Evolutionary conservation across 306 rosid genomes (phyloP).

Genomic region (Urtica urens): DNA sequence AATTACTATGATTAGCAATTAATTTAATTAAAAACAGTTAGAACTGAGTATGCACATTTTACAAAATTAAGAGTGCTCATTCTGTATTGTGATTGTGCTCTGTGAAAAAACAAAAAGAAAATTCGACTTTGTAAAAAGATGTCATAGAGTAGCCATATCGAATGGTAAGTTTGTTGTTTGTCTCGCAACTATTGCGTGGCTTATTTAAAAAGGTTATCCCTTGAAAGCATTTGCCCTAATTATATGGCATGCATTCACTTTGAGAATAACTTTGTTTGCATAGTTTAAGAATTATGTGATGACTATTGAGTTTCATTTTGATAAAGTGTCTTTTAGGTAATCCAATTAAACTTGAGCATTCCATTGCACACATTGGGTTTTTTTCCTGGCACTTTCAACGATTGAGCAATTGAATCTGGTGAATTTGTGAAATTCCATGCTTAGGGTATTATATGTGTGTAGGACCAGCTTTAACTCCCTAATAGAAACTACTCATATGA

Average conservation of each 20-base stretch:
- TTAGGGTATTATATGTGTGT: no score
- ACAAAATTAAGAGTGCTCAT: no score
- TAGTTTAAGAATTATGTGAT: not conserved
- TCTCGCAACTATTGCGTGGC: not conserved
- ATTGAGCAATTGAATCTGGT: not conserved
- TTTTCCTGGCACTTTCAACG: not conserved
- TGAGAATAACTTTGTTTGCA: not conserved
- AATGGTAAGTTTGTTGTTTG: not conserved
- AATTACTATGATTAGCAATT: no score
- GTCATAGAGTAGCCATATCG: not conserved
- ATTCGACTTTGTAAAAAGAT: not conserved
- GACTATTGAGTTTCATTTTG: no score
- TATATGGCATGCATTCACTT: slow-evolving; percentile 10
- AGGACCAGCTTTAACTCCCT: no score
- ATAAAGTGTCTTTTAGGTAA: slow-evolving; percentile 1
- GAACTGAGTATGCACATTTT: no score
- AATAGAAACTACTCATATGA: no score
- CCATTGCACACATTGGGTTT: no score
- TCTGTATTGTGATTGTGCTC: no score
- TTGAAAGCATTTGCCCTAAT: slow-evolving; percentile 1
- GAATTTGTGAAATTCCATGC: not conserved
- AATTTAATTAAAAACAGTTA: no score
- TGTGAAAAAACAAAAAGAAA: not conserved
- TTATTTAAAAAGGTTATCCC: not conserved
- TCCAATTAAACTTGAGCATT: no score